phyloP scores from a whole-genome alignment of 2,329 filamentous ascomycete genomes.

The Xylaria sp. region DNA sequence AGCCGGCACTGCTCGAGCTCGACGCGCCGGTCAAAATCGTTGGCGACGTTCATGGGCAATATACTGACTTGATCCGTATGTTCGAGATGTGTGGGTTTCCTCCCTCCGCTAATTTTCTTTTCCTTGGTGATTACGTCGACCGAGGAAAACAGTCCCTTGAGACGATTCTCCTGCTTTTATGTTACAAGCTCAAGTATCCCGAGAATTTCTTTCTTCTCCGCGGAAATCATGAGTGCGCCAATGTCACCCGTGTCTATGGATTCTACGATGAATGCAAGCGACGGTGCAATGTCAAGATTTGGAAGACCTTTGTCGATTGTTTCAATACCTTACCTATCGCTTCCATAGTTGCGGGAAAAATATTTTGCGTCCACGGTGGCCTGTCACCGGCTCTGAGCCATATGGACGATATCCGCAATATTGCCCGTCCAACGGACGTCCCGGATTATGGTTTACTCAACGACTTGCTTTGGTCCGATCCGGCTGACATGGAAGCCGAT shows the following conservation, averaged over 20 bases:
- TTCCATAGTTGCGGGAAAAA: slow-evolving; percentile 99
- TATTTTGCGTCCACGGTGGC: slow-evolving; percentile 96
- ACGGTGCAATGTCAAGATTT: slow-evolving; percentile 98
- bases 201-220: slow-evolving; percentile 99
- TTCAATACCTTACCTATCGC: slow-evolving; percentile 99
- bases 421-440: slow-evolving; percentile 94
- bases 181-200: slow-evolving; percentile 99
- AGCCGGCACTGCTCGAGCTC: slow-evolving; percentile 91
- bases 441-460: slow-evolving; percentile 96
- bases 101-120: slow-evolving; percentile 89
- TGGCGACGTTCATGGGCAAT: slow-evolving; percentile 95
- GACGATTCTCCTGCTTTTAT: slow-evolving; percentile 95
- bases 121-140: slow-evolving; percentile 98
- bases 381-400: slow-evolving; percentile 90
- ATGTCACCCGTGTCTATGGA: slow-evolving; percentile 98
- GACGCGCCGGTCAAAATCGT: slow-evolving; percentile 98
- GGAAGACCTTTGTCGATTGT: slow-evolving; percentile 99
- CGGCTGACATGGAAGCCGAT: slow-evolving; percentile 96
- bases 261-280: slow-evolving; percentile 99
- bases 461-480: slow-evolving; percentile 96
- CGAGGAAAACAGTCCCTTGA: slow-evolving; percentile 99
- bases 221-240: slow-evolving; percentile 98
- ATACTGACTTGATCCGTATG: slow-evolving; percentile 93
- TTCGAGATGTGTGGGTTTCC: slow-evolving; percentile 99
- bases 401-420: slow-evolving; percentile 98